Base-by-base conservation (phyloP, 306 rosid genomes). In the Quercus wislizeni region DNA sequence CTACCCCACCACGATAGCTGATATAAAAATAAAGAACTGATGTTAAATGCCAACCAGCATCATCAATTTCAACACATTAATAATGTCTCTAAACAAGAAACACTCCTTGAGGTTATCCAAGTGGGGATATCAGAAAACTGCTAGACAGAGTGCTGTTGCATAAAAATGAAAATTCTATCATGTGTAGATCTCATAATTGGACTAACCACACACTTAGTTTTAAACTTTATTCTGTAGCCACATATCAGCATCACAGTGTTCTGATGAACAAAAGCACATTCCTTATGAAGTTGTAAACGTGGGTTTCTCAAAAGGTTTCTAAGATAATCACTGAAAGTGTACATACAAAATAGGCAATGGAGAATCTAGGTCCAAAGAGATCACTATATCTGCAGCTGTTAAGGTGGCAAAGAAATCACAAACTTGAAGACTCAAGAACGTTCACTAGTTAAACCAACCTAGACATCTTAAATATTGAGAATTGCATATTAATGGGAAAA, bases 1-100 rank as follows among this genome's bases (percentile, higher is more conserved):
- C 99, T 65, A 96, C 98, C 69, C 99, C 99, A 75, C 98, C 98
- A 21, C 97, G 99, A 78, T 93, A 96, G 61, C 99, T 96, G 92
- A 85, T 82, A 80, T 55, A 64, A n/a, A 72, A 79, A 54, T 55
- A 85, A 21, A 73, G 64, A 49, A 63, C 33, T 30, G 28, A 78
- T 74, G 57, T 65, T 62, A 82, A 77, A 59, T 61, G 76, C 63
- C 75, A 27, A 31, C 10, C 9, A 57, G 57, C 59, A 33, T 64
- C 7, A 76, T 73, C 30, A 62, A 41, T 74, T 57, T 58, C 72
- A 79, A 74, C 19, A 73, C n/a, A 23, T 54, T 62, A 33, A 55
- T 18, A 27, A 46, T 67, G 30, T 80, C 63, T 65, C 63, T 72
- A 74, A 52, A 55, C 58, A 78, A 63, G 4, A 19, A 31, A 7